Evolutionary conservation across 2,329 filamentous ascomycete species (phyloP).

Genomic region (Cordyceps cicadae): DNA sequence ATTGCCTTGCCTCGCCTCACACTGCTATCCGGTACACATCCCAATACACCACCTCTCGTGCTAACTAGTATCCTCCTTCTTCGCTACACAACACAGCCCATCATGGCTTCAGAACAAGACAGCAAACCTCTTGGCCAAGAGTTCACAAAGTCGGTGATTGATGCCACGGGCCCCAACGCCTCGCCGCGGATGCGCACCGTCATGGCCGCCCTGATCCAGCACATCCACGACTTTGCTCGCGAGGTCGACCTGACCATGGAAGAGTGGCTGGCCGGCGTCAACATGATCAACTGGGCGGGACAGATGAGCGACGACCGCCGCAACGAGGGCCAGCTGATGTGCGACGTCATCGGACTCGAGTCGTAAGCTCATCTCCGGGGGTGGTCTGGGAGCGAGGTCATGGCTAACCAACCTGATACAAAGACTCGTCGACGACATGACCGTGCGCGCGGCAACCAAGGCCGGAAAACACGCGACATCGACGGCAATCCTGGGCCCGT

Average conservation of each 20-base stretch:
- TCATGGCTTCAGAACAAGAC: constrained; percentile 9
- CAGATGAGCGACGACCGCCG: constrained; percentile 60
- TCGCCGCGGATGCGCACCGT: constrained; percentile 59
- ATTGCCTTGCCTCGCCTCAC: not conserved
- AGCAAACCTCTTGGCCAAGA: constrained; percentile 27
- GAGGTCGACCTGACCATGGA: constrained; percentile 73
- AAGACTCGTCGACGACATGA: constrained; percentile 69
- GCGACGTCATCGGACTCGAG: constrained; percentile 67
- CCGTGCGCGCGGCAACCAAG: constrained; percentile 48
- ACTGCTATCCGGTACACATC: not conserved
- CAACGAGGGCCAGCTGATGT: constrained; percentile 67
- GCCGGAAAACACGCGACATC: constrained; percentile 48
- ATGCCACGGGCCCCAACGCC: constrained; percentile 65
- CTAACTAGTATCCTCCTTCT: not conserved
- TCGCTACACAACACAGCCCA: not conserved
- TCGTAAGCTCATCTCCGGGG: constrained; percentile 31
- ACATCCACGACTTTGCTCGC: constrained; percentile 74
- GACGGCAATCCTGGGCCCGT: constrained; percentile 75
- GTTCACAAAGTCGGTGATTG: constrained; percentile 68
- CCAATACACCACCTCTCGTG: not conserved
- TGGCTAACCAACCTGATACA: too few species aligned
- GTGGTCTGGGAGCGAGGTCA: not conserved
- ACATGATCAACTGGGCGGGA: constrained; percentile 51
- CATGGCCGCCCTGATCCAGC: constrained; percentile 58
- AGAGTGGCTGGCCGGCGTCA: constrained; percentile 68